These are phyloP conservation scores for Phaeolepiota aurea DNA, from an alignment of 768 basidiomycete species.

Conservation along the genomic window DNA sequence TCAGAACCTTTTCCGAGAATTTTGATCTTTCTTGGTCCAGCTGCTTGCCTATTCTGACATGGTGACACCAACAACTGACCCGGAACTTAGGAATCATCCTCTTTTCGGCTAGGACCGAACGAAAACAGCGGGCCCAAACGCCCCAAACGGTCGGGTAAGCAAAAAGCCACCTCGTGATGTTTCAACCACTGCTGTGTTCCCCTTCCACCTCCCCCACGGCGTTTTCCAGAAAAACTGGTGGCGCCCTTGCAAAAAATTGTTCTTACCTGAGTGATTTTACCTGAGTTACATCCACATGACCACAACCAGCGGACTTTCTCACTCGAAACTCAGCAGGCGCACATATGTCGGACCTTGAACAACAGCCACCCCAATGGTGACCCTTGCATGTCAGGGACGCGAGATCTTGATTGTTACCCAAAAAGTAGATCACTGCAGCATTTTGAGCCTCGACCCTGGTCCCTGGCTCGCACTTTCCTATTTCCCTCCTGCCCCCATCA, in stretches of 20 bases:
- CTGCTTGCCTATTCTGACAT: constrained; percentile 30
- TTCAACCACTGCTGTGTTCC: constrained; percentile 16
- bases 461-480: constrained; percentile 2
- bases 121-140: constrained; percentile 26
- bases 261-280: constrained; percentile 1
- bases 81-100: constrained; percentile 44
- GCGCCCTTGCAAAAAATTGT: constrained; percentile 15
- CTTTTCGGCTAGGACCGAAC: constrained; percentile 42
- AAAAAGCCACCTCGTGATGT: constrained; percentile 22
- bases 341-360: constrained; percentile 14
- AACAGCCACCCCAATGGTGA: background rate
- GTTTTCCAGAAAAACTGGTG: constrained; percentile 24
- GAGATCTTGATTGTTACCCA: background rate
- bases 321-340: constrained; percentile 18
- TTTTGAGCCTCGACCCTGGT: constrained; percentile 2
- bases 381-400: background rate
- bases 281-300: constrained; percentile 4
- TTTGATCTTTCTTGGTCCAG: constrained; percentile 27
- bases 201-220: constrained; percentile 16
- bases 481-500: background rate
- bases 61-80: constrained; percentile 19
- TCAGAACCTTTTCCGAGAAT: constrained; percentile 38
- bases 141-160: constrained; percentile 21
- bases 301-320: constrained; percentile 6
- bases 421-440: background rate